Evolutionary conservation across 164 flowering plant genomes (phyloP), one percentile per base, ranked within the genome.

Genomic region (Aristolochia californica): DNA sequence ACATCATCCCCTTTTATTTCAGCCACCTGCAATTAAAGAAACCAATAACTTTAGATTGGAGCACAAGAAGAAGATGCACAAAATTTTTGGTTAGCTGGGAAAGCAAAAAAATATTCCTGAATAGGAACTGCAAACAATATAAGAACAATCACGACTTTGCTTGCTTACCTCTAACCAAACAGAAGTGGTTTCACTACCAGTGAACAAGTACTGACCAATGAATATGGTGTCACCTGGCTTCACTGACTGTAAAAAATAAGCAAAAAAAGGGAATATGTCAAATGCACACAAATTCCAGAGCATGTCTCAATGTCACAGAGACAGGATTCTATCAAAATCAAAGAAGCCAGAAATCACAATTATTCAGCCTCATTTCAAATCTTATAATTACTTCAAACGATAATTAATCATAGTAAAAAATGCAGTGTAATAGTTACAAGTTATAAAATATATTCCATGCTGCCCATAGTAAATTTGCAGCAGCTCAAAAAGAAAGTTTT

Each of bases 101-200:
- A 23, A 23, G 15, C 13, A 22, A 23, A 17, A 10, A 11, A 1
- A 0, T 12, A 48, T 22, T 20, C 14, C 23, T 8, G 27, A 50
- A 50, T 9, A 17, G 15, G 23, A 55, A 7, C 30, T 16, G 45
- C 14, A 55, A 7, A n/a, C 15, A 22, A 22, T 23, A 23, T 22
- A 1, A 34, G 5, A 12, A 7, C 11, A 8, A 34, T 8, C 5
- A 34, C 7, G 10, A 2, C 40, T 2, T 34, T 34, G 40, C 40
- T 34, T 8, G 12, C 27, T 25, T 72, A 91, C 98, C 95, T 91
- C 95, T 68, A 91, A 63, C 98, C 98, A 91, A 40, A 85, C 98
- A 60, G 98, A 91, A 49, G 98, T 91, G 38, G 88, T 89, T 74
- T 93, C 99, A 78, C 97, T 93, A 64, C 99, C 99, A 15, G 99